Evolutionary conservation across 768 basidiomycete species (phyloP).

Genomic region (Russula vinacea): DNA sequence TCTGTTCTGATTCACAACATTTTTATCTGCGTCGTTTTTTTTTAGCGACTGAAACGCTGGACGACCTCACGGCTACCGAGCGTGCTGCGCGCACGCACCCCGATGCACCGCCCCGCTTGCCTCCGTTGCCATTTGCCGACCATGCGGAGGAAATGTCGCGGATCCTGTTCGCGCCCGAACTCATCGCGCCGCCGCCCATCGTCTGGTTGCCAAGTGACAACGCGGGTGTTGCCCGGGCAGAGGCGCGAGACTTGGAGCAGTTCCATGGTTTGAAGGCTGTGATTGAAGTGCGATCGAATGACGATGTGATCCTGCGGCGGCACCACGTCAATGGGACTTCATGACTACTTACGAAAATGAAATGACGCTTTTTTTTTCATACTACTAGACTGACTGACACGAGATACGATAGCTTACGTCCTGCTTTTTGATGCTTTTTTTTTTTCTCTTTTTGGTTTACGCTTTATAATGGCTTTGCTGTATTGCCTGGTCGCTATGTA

Average conservation of each 20-base stretch:
- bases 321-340: slow-evolving; percentile 25
- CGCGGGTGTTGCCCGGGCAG: slow-evolving; percentile 67
- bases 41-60: slow-evolving; percentile 72
- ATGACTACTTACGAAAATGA: neutral
- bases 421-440: slow-evolving; percentile 4
- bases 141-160: slow-evolving; percentile 75
- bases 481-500: neutral
- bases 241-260: slow-evolving; percentile 71
- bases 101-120: slow-evolving; percentile 70
- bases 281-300: slow-evolving; percentile 58
- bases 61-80: slow-evolving; percentile 77
- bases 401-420: slow-evolving; percentile 24
- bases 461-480: slow-evolving; percentile 6
- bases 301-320: slow-evolving; percentile 47
- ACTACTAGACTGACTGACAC: neutral
- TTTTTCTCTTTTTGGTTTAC: slow-evolving; percentile 1
- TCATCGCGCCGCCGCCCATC: slow-evolving; percentile 73
- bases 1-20: neutral
- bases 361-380: neutral
- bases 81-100: slow-evolving; percentile 74
- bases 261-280: slow-evolving; percentile 71
- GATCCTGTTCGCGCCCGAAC: slow-evolving; percentile 77
- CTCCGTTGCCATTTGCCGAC: slow-evolving; percentile 65
- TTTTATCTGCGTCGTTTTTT: neutral
- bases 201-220: slow-evolving; percentile 85